These are phyloP conservation scores for Fusarium albidum DNA, from an alignment of 2,329 filamentous ascomycete genomes.

Conservation along the genomic window DNA sequence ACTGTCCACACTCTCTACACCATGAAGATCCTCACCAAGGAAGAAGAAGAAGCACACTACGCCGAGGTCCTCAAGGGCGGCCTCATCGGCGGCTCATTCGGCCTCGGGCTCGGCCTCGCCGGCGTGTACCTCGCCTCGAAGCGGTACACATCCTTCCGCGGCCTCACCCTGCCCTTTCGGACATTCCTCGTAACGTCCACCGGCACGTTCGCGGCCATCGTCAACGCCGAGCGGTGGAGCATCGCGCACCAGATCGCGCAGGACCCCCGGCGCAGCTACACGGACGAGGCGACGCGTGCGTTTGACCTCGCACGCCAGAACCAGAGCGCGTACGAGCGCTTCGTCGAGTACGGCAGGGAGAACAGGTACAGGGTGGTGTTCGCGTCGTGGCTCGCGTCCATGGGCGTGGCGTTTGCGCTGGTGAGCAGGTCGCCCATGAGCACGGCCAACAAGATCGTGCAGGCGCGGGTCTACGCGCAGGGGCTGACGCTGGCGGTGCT, in stretches of 20 bases:
- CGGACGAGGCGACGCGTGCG: slow-evolving; percentile 66
- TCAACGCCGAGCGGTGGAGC: slow-evolving; percentile 78
- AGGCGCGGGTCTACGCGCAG: slow-evolving; percentile 93
- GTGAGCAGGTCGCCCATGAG: slow-evolving; percentile 79
- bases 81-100: slow-evolving; percentile 72
- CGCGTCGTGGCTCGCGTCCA: slow-evolving; percentile 81
- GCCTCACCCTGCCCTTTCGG: slow-evolving; percentile 86
- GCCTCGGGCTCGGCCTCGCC: slow-evolving; percentile 69
- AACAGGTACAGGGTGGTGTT: slow-evolving; percentile 90
- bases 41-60: slow-evolving; percentile 91
- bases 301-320: slow-evolving; percentile 62
- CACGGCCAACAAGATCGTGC: slow-evolving; percentile 84
- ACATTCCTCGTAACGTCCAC: slow-evolving; percentile 85
- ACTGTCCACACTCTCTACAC: no score
- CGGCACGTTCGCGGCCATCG: slow-evolving; percentile 85
- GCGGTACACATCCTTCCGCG: slow-evolving; percentile 79
- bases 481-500: slow-evolving; percentile 85
- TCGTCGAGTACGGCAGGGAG: slow-evolving; percentile 75
- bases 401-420: slow-evolving; percentile 75
- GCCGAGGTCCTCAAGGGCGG: slow-evolving; percentile 81
- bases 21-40: slow-evolving; percentile 96
- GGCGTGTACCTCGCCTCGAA: slow-evolving; percentile 72
- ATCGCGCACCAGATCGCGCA: slow-evolving; percentile 71
- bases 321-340: slow-evolving; percentile 64
- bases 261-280: slow-evolving; percentile 73